Percentiles rank a stretch among this genome's conserved stretches.
Evolutionary conservation across 306 rosid species (phyloP).

Genomic region (Crataegus laevigata): DNA sequence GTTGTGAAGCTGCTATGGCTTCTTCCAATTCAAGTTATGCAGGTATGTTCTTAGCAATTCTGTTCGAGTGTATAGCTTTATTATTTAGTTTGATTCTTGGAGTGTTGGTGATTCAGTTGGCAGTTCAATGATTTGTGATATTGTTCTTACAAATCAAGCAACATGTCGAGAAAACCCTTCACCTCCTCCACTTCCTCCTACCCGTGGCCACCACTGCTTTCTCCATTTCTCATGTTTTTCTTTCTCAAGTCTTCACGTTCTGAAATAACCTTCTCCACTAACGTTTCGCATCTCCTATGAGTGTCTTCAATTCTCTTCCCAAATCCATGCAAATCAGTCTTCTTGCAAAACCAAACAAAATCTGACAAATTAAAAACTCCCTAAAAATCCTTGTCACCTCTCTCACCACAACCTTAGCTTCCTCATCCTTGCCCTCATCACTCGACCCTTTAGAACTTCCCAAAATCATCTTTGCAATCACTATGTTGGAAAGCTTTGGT

Average conservation of each 20-base stretch:
- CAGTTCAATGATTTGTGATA: too few species aligned
- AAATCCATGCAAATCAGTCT: conserved; percentile 23
- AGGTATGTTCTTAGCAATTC: too few species aligned
- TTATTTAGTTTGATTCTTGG: too few species aligned
- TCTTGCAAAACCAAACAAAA: conserved; percentile 22
- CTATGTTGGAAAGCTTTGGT: too few species aligned
- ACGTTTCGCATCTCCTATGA: conserved; percentile 17
- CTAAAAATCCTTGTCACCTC: conserved; percentile 34
- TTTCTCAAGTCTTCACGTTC: conserved; percentile 21
- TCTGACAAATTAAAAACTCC: conserved; percentile 24
- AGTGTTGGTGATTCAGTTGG: too few species aligned
- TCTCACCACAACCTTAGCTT: conserved; percentile 23
- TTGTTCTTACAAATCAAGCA: conserved; percentile 37
- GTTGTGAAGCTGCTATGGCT: too few species aligned
- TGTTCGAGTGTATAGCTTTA: too few species aligned
- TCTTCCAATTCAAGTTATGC: too few species aligned
- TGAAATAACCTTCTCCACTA: conserved; percentile 32
- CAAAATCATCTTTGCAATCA: too few species aligned
- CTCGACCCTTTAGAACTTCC: too few species aligned
- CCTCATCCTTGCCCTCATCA: neutral
- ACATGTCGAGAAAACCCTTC: conserved; percentile 36
- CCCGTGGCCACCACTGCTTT: neutral
- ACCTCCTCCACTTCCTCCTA: neutral
- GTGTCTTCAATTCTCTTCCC: conserved; percentile 26
- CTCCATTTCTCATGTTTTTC: neutral